phyloP scores from a whole-genome alignment of 495 filamentous ascomycete species.

The Halenospora varia region DNA sequence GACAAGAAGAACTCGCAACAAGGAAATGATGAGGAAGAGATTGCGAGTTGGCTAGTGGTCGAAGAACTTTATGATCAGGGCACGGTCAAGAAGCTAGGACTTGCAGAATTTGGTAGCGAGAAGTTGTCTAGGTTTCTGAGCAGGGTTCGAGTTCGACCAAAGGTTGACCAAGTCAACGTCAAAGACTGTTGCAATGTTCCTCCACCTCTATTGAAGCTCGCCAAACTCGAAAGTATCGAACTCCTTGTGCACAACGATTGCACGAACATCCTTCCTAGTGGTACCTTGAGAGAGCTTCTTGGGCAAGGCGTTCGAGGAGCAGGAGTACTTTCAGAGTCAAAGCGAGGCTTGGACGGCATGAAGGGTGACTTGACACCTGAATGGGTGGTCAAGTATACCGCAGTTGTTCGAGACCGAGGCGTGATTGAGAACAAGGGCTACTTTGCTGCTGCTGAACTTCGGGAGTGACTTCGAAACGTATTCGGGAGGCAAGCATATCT shows the following conservation, averaged over 20 bases:
- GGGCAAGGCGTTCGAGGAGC: conserved; percentile 62
- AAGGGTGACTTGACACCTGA: conserved; percentile 76
- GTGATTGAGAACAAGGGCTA: conserved; percentile 99
- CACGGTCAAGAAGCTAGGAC: conserved; percentile 67
- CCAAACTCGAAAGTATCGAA: conserved; percentile 80
- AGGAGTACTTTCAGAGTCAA: conserved; percentile 55
- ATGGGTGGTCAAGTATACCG: conserved; percentile 98
- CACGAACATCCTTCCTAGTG: conserved; percentile 81
- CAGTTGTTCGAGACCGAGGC: conserved; percentile 91
- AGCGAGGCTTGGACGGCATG: conserved; percentile 42
- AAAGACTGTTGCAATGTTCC: conserved; percentile 96
- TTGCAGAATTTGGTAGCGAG: conserved; percentile 87
- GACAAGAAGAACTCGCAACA: conserved; percentile 58
- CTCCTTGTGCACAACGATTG: conserved; percentile 93
- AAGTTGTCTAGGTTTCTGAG: conserved; percentile 56
- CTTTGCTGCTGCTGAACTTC: conserved; percentile 77
- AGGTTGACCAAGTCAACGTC: conserved; percentile 95
- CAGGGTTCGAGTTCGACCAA: conserved; percentile 65
- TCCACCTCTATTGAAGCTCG: conserved; percentile 77
- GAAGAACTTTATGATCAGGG: conserved; percentile 71
- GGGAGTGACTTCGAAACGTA: conserved; percentile 23
- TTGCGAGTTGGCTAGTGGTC: conserved; percentile 62
- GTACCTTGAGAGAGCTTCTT: conserved; percentile 77
- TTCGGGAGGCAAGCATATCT: background rate
- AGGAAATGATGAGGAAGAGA: conserved; percentile 60